Evolutionary conservation across 192 early-diverging fungal genomes (phyloP).

Genomic region (Coemansia asiatica): DNA sequence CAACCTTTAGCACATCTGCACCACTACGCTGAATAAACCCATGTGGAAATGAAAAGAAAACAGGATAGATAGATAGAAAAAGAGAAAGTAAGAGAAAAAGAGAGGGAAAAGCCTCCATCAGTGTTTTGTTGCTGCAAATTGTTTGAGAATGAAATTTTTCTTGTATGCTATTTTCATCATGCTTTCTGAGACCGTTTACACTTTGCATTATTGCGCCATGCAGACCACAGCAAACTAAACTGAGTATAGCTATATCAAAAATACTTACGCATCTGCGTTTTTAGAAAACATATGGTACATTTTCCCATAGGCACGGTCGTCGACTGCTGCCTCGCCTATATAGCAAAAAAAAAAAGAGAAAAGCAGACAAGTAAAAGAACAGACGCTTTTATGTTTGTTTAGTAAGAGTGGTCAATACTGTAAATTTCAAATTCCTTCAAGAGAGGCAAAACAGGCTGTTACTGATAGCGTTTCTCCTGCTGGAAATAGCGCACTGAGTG

Average conservation of each 20-base stretch:
- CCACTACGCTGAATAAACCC: constrained; percentile 18
- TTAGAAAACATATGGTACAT: constrained; percentile 36
- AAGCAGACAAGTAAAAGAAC: too few relatives aligned
- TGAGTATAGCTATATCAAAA: not conserved
- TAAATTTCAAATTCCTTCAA: not conserved
- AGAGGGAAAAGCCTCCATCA: not conserved
- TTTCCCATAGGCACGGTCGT: constrained; percentile 31
- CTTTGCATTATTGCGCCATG: not conserved
- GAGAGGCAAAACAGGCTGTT: not conserved
- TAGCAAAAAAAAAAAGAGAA: constrained; percentile 1
- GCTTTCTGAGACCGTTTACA: not conserved
- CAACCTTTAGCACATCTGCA: constrained; percentile 28
- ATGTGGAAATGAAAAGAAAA: too few relatives aligned
- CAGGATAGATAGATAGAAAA: not conserved
- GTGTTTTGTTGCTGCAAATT: too few relatives aligned
- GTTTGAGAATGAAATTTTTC: too few relatives aligned
- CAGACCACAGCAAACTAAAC: not conserved
- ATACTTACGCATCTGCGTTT: constrained; percentile 44
- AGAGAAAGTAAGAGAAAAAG: not conserved
- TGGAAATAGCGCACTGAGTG: not conserved
- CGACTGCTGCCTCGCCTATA: constrained; percentile 42
- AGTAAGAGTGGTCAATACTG: not conserved
- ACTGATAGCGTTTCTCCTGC: not conserved
- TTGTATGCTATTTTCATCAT: not conserved
- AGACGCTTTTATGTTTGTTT: too few relatives aligned